phyloP scores from a whole-genome alignment of 305 asterid species.

The Caryopteris hybrid region DNA sequence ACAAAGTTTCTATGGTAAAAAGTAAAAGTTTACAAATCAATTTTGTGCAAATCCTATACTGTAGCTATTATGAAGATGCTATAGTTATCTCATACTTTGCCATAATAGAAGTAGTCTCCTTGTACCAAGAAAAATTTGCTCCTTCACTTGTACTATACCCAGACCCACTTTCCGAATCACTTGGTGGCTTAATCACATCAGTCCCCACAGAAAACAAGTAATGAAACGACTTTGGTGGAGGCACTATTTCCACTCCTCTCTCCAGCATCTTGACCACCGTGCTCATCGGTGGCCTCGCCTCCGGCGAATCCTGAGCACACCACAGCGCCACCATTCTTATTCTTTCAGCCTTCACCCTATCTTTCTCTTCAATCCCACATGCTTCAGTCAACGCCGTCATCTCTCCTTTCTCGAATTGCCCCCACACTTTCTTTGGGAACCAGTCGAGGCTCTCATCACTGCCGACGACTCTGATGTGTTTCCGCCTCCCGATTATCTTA shows the following conservation, averaged over 20 bases:
- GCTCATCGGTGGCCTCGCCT: conserved; percentile 37
- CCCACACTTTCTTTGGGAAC: conserved; percentile 42
- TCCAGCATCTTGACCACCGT: conserved; percentile 42
- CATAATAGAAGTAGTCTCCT: conserved; percentile 30
- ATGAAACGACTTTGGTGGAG: conserved; percentile 37
- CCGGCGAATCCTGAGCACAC: conserved; percentile 42
- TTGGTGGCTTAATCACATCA: conserved; percentile 17
- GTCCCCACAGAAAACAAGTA: conserved; percentile 26
- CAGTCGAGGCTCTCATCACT: conserved; percentile 25
- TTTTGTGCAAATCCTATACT: no score
- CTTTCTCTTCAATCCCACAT: no score
- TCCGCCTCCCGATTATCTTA: conserved; percentile 42
- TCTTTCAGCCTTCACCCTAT: no score
- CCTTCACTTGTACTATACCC: conserved; percentile 20
- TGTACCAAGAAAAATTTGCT: conserved; percentile 29
- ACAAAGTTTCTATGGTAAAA: no score
- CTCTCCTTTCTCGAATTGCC: no score
- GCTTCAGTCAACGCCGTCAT: no score
- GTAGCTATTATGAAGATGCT: conserved; percentile 16
- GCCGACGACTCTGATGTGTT: conserved; percentile 15
- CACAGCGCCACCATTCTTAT: no score
- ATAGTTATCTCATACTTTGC: conserved; percentile 21
- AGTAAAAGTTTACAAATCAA: no score
- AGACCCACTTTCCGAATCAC: conserved; percentile 10
- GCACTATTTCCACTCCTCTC: conserved; percentile 33